Percentiles rank a stretch among this genome's conserved stretches.
phyloP scores from a whole-genome alignment of 1,284 basidiomycete species.

The Abortiporus biennis region DNA sequence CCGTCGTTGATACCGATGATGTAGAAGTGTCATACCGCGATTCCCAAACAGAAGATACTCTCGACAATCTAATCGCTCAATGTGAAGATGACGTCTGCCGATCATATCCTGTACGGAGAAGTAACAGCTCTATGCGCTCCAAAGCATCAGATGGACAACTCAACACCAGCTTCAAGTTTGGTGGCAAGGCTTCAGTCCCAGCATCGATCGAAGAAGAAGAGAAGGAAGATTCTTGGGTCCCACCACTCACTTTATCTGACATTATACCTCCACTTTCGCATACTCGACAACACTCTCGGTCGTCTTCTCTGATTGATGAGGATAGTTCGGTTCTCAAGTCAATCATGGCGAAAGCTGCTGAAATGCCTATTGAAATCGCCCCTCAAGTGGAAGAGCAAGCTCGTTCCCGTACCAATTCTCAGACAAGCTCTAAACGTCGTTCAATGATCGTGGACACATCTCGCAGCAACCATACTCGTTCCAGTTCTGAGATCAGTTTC shows the following conservation, averaged over 20 bases:
- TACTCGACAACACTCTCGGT: slow-evolving; percentile 38
- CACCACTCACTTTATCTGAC: slow-evolving; percentile 55
- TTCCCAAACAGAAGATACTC: slow-evolving; percentile 14
- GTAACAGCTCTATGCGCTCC: slow-evolving; percentile 29
- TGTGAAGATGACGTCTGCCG: slow-evolving; percentile 24
- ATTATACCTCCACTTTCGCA: slow-evolving; percentile 63
- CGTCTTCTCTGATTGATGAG: slow-evolving; percentile 32
- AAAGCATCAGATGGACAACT: slow-evolving; percentile 56
- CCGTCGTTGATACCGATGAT: slow-evolving; percentile 1
- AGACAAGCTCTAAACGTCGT: slow-evolving; percentile 33
- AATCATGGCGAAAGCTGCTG: slow-evolving; percentile 43
- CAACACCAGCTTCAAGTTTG: slow-evolving; percentile 67
- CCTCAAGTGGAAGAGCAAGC: no score
- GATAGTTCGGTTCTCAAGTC: slow-evolving; percentile 54
- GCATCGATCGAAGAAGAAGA: slow-evolving; percentile 15
- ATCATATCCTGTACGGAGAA: slow-evolving; percentile 18
- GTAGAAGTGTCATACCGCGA: slow-evolving; percentile 10
- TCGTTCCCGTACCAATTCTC: slow-evolving; percentile 38
- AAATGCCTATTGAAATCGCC: slow-evolving; percentile 23
- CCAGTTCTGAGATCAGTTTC: slow-evolving; percentile 57
- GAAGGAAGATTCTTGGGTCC: slow-evolving; percentile 14
- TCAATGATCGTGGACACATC: slow-evolving; percentile 8
- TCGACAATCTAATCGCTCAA: slow-evolving; percentile 19
- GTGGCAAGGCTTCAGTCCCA: slow-evolving; percentile 40
- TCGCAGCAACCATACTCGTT: slow-evolving; percentile 32